Base-by-base conservation (phyloP, 192 early-diverging fungal genomes). In the Jimgerdemannia flammicorona region DNA sequence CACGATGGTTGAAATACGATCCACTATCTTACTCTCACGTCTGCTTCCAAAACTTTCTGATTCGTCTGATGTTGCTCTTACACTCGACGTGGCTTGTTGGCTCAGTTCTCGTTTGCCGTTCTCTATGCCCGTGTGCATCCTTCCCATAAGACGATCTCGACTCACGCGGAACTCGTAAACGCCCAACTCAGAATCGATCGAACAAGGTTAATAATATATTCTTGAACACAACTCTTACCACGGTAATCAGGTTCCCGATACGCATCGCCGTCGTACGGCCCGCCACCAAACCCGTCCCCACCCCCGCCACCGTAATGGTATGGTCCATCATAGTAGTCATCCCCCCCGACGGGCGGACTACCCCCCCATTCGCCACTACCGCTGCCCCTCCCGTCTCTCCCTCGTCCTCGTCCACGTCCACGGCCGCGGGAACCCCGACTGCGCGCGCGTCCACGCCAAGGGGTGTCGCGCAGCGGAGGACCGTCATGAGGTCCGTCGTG, bases 131-230 rank as follows among this genome's bases (percentile, higher is more conserved):
- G 49, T 14, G 49, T 59, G 49, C 29, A 59, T 59, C 8, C 49
- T 59, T 59, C 49, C 14, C 49, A 14, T 59, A 14, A 14, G 49
- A 59, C 14, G 49, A 14, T 59, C 49, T 59, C 49, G 49, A 59
- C 49, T 59, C 49, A 59, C 49, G 49, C 14, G 14, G 49, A 59
- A 59, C 49, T 59, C 49, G 49, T 14, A 59, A 59, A 29, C 29
- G 29, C 29, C 29, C 29, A 29, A 29, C 29, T 29, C 29, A 29
- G 14, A 59, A 10, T 10, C 14, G 49, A 59, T 14, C 49, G 49
- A 59, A 59, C 49, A 59, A 59, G 49, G 49, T 59, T 59, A 59
- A 59, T 59, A 59, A 59, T 59, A 59, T 59, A 59, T 59, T 59
- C 49, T 59, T 14, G 49, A 10, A 14, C 14, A 14, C 49, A 59